These are phyloP conservation scores for Fusarium sp. DNA, from an alignment of 2,329 filamentous ascomycete species.

Conservation along the genomic window DNA sequence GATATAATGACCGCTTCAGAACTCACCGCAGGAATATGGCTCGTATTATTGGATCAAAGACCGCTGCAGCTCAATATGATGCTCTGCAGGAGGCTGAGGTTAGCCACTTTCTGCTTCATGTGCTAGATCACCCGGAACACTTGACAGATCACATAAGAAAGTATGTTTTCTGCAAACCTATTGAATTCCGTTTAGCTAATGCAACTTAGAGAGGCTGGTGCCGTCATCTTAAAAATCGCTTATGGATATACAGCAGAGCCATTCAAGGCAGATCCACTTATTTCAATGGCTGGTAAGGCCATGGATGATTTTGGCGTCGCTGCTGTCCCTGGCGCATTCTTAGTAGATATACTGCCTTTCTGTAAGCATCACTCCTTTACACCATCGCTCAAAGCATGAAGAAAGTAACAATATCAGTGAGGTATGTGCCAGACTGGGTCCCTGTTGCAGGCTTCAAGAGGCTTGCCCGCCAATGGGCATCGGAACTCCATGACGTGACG, in stretches of 20 bases:
- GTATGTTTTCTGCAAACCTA: constrained; percentile 42
- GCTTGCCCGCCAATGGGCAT: constrained; percentile 18
- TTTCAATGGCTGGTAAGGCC: constrained; percentile 31
- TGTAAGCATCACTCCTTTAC: not conserved
- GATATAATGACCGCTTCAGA: constrained; percentile 54
- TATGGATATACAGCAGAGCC: constrained; percentile 39
- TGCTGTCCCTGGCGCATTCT: constrained; percentile 26
- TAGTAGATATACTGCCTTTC: constrained; percentile 38
- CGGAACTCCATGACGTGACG: constrained; percentile 1
- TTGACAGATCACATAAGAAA: constrained; percentile 57
- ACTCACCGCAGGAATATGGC: constrained; percentile 59
- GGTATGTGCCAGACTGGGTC: constrained; percentile 33
- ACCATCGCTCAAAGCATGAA: not conserved
- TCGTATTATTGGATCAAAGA: constrained; percentile 59
- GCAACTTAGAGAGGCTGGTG: constrained; percentile 27
- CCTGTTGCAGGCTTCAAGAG: constrained; percentile 31
- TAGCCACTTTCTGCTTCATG: constrained; percentile 32
- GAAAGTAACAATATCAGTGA: constrained; percentile 8
- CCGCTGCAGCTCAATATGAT: constrained; percentile 54
- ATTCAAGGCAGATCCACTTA: constrained; percentile 26
- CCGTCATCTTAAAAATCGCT: constrained; percentile 36
- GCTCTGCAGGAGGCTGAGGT: constrained; percentile 57
- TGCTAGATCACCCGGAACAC: constrained; percentile 54
- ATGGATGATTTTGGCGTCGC: constrained; percentile 33
- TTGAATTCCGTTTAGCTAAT: not conserved